Base-by-base conservation (phyloP, 768 basidiomycete species). In the Phylloporus scabripes region DNA sequence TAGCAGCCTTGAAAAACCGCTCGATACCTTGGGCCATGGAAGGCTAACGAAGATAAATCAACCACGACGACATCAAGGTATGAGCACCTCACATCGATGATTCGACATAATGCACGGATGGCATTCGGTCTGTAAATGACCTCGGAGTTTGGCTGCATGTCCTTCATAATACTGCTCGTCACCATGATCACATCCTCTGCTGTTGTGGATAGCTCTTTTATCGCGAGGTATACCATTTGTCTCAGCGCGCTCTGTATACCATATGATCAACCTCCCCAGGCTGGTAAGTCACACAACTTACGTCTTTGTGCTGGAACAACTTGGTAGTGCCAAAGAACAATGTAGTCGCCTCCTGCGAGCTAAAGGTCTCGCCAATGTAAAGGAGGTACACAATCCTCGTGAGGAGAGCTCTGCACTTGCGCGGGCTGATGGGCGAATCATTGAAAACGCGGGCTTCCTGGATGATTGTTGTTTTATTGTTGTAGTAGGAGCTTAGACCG, bases 161-260 rank as follows among this genome's bases (percentile, higher is more conserved):
- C 96, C 75, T 98, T 98, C 94, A 96, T 96, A 68, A 99, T 97
- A 62, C 92, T 96, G 67, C 86, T 90, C 9, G 96, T 99, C 54
- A 97, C 94, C 92, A 99, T 99, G 59, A 99, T 96, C 24, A 98
- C 92, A 75, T 98, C 95, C 69, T 99, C 93, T 14, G 96, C 92
- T n/a, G 87, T 86, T 31, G 81, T 83, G 24, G 93, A 87, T 10
- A 99, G 79, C 69, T 99, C 96, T 74, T 98, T 99, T 74, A 99
- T 97, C 45, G 95, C 89, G 51, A 99, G 78, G 73, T 99, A 99
- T 21, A 99, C 94, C 74, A 93, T 94, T 70, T 99, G 96, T 50
- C 96, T 84, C 53, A 99, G 76, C 9, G 94, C 94, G 60, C 85
- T 86, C 94, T 97, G 70, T 15, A 45, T 14, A 37, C 9, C 7